Evolutionary conservation across 2,329 filamentous ascomycete genomes (phyloP).

Genomic region (Davidsoniella virescens): DNA sequence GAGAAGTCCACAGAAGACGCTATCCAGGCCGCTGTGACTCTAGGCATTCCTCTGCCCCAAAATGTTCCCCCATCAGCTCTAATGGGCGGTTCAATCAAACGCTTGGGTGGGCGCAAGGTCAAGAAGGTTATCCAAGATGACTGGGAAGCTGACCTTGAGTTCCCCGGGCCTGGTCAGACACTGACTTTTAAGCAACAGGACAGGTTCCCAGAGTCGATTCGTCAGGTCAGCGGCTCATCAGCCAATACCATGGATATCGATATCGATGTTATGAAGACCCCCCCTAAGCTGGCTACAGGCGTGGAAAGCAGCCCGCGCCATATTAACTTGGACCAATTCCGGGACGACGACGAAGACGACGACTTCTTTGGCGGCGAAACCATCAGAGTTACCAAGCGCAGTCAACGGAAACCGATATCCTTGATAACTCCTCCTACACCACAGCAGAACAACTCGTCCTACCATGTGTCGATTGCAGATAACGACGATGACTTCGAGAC

Average conservation of each 20-base stretch:
- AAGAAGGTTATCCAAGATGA: constrained; percentile 62
- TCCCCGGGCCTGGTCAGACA: constrained; percentile 41
- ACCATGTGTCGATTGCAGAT: constrained; percentile 14
- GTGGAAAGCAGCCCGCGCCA: neutral
- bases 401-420: constrained; percentile 35
- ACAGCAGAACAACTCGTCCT: constrained; percentile 21
- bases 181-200: constrained; percentile 51
- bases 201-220: constrained; percentile 50
- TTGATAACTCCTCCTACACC: constrained; percentile 41
- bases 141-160: constrained; percentile 64
- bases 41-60: constrained; percentile 77
- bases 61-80: constrained; percentile 81
- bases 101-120: constrained; percentile 60
- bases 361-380: constrained; percentile 52
- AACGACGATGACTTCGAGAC: constrained; percentile 53
- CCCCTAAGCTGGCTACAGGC: constrained; percentile 1
- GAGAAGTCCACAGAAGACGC: constrained; percentile 73
- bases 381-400: constrained; percentile 49
- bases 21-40: constrained; percentile 71
- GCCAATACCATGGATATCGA: constrained; percentile 36
- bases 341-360: constrained; percentile 43
- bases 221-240: constrained; percentile 46
- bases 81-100: constrained; percentile 82
- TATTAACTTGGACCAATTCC: constrained; percentile 46
- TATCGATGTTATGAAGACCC: constrained; percentile 22